Evolutionary conservation across 2,329 filamentous ascomycete genomes (phyloP).

Genomic region (Trichophyton verrucosum): DNA sequence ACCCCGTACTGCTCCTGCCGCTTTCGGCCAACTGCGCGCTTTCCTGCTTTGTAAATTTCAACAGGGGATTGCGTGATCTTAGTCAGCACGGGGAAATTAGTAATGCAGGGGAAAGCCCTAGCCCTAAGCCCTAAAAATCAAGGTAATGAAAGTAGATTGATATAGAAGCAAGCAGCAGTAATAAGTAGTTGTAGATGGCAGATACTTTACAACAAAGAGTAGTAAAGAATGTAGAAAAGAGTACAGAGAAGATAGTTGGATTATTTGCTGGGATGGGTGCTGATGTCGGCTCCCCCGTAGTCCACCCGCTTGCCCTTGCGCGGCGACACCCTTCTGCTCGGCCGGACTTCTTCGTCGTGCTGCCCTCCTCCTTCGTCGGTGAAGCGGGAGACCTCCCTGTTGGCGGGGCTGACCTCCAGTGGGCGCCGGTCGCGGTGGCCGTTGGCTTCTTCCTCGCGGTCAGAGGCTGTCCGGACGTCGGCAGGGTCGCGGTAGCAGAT

Average conservation of each 20-base stretch:
- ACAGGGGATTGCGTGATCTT: not conserved
- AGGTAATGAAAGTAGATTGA: too few species aligned
- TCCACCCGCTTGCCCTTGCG: constrained; percentile 24
- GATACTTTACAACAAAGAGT: not conserved
- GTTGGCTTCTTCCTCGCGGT: constrained; percentile 31
- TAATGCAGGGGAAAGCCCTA: not conserved
- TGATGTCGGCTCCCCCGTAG: constrained; percentile 6
- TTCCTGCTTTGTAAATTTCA: not conserved
- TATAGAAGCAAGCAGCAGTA: too few species aligned
- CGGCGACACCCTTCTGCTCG: constrained; percentile 28
- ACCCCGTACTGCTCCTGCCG: not conserved
- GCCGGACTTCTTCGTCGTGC: constrained; percentile 26
- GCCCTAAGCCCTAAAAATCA: not conserved
- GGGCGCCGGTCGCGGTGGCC: constrained; percentile 35
- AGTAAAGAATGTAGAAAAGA: not conserved
- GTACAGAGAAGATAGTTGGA: not conserved
- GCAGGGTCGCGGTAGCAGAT: constrained; percentile 56
- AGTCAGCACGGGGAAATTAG: not conserved
- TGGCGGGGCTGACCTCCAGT: constrained; percentile 49
- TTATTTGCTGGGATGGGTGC: not conserved
- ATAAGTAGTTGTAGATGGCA: not conserved
- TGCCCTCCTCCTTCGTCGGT: constrained; percentile 36
- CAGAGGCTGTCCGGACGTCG: constrained; percentile 30
- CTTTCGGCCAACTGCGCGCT: not conserved
- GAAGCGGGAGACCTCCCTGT: constrained; percentile 44